Base-by-base conservation (phyloP, 371 early-diverging fungal genomes). In the Saksenaea vasiformis region DNA sequence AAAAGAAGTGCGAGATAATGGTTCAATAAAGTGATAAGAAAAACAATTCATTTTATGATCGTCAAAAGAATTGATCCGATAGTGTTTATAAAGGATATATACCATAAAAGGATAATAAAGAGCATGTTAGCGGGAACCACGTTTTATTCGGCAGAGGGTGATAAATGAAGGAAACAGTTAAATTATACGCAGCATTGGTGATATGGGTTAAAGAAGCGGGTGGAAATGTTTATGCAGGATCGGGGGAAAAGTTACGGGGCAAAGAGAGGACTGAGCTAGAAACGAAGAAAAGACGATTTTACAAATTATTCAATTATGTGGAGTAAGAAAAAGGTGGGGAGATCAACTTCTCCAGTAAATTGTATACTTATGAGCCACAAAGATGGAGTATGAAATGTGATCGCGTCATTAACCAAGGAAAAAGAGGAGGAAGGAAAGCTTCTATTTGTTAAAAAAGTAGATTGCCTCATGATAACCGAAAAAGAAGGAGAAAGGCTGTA, bases 321-420 rank as follows among this genome's bases (percentile, higher is more conserved):
- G 51, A 47, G 51, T 47, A 47, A 47, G n/a, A n/a, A 47, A 47
- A 47, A 47, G 51, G n/a, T n/a, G 51, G 51, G 51, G 51, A 47
- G 24, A 22, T 19, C 17, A 10, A 22, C 8, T 22, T 47, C 51
- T 47, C 17, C 51, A 47, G n/a, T 47, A 24, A 47, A 17, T n/a
- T 41, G 14, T 2, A 10, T 22, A 10, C 8, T 2, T 17, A 22
- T 47, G 51, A 19, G 51, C 22, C 51, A 47, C 51, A 47, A 47
- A 47, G 31, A 10, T 5, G 24, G 51, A 24, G 17, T n/a, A 10
- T 22, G 51, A 47, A n/a, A 22, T 22, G 5, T 47, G 22, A 47
- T 47, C 51, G 51, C 24, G 51, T 47, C 51, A 47, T 47, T 10
- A 47, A 5, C 43, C 5, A 41, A 2, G 10, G 22, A 47, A 22